Evolutionary conservation across 2,329 filamentous ascomycete species (phyloP).

Genomic region (Sporothrix sp.): DNA sequence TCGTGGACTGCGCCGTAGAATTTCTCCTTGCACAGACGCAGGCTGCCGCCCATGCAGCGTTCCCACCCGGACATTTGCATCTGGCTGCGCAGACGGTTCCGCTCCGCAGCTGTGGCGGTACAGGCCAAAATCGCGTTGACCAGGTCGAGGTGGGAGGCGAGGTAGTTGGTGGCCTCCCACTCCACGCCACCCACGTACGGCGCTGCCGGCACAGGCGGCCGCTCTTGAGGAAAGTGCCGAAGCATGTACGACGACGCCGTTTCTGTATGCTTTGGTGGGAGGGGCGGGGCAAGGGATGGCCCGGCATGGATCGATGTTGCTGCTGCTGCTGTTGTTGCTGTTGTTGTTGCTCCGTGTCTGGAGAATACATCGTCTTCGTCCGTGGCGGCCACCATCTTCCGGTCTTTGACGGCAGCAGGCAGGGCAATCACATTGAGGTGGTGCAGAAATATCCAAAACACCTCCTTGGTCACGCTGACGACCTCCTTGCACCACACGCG

Average conservation of each 20-base stretch:
- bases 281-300: too few species aligned
- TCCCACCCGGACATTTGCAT: slow-evolving; percentile 82
- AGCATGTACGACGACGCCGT: slow-evolving; percentile 51
- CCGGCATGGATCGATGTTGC: too few species aligned
- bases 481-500: slow-evolving; percentile 91
- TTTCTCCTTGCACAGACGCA: slow-evolving; percentile 93
- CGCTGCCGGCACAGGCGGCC: slow-evolving; percentile 83
- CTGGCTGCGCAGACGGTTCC: slow-evolving; percentile 69
- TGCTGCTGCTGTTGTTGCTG: slow-evolving; percentile 16
- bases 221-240: slow-evolving; percentile 71
- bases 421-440: slow-evolving; percentile 78
- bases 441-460: slow-evolving; percentile 98
- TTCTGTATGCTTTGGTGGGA: slow-evolving; percentile 25
- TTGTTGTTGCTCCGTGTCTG: background rate
- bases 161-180: slow-evolving; percentile 96
- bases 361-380: background rate
- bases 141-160: slow-evolving; percentile 85
- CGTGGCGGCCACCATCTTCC: background rate
- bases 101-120: slow-evolving; percentile 56
- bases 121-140: slow-evolving; percentile 84
- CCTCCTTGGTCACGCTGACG: slow-evolving; percentile 87
- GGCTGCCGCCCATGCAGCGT: slow-evolving; percentile 71
- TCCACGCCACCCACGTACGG: slow-evolving; percentile 96
- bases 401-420: slow-evolving; percentile 25
- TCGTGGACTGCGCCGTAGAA: slow-evolving; percentile 92